phyloP scores from a whole-genome alignment of 331 rosid genomes.

The Spiraea crenata region DNA sequence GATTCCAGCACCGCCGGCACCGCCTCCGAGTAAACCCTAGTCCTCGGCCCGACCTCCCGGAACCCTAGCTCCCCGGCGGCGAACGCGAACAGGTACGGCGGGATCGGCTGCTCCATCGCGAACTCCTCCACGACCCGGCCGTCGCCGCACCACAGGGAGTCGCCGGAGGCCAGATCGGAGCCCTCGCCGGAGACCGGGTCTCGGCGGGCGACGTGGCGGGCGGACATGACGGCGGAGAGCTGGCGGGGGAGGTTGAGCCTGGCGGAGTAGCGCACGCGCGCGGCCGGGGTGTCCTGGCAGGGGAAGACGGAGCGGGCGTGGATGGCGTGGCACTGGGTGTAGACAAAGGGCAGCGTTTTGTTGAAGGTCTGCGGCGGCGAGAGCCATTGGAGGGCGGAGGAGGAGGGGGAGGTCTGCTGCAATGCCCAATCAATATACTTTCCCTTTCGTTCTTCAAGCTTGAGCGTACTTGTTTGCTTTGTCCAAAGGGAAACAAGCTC shows the following conservation, averaged over 20 bases:
- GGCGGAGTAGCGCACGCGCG: slow-evolving; percentile 57
- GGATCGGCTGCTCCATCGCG: slow-evolving; percentile 78
- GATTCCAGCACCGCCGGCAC: slow-evolving; percentile 48
- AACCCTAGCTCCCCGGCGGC: slow-evolving; percentile 75
- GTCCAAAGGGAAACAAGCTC: too few relatives aligned
- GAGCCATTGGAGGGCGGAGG: slow-evolving; percentile 95
- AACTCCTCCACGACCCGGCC: slow-evolving; percentile 88
- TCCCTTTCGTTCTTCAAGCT: too few relatives aligned
- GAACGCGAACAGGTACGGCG: slow-evolving; percentile 87
- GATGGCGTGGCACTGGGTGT: slow-evolving; percentile 92
- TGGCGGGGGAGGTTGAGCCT: slow-evolving; percentile 57
- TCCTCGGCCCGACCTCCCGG: slow-evolving; percentile 83
- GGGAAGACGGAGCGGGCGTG: slow-evolving; percentile 90
- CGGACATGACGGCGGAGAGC: slow-evolving; percentile 80
- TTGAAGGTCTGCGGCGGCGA: slow-evolving; percentile 71
- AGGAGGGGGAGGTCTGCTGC: slow-evolving; percentile 67
- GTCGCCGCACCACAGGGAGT: slow-evolving; percentile 47
- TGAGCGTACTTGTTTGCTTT: too few relatives aligned
- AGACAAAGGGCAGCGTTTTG: slow-evolving; percentile 66
- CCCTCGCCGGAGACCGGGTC: slow-evolving; percentile 45
- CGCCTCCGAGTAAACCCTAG: slow-evolving; percentile 76
- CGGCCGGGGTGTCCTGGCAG: slow-evolving; percentile 94
- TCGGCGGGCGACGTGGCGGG: slow-evolving; percentile 50
- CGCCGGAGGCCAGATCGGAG: slow-evolving; percentile 29
- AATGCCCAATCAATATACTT: too few relatives aligned